phyloP scores from a whole-genome alignment of 345 rosid genomes.

The Brassica juncea region DNA sequence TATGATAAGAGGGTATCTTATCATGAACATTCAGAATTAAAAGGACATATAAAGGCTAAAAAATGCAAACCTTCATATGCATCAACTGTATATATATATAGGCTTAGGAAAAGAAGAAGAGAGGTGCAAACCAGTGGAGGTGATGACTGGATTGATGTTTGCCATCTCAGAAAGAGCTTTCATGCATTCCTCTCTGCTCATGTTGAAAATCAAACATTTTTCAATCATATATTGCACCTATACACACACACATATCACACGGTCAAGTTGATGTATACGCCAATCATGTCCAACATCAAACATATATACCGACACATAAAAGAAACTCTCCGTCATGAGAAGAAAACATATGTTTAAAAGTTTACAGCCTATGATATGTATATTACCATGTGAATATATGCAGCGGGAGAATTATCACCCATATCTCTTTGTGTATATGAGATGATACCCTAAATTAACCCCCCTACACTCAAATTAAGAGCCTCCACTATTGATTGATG shows the following conservation, averaged over 20 bases:
- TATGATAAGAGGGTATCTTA: background rate
- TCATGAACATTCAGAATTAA: background rate
- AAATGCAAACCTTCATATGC: background rate
- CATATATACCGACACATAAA: background rate
- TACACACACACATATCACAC: background rate
- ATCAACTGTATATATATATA: background rate
- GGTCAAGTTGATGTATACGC: background rate
- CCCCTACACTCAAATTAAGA: background rate
- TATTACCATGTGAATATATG: background rate
- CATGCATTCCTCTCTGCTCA: slow-evolving; percentile 6
- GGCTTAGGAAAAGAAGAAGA: background rate
- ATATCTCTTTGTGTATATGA: background rate
- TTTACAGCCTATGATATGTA: background rate
- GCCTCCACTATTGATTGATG: background rate
- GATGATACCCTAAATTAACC: background rate
- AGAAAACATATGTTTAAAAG: background rate
- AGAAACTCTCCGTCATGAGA: background rate
- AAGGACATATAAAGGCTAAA: background rate
- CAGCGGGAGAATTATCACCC: background rate
- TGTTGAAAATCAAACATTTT: background rate
- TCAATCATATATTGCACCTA: slow-evolving; percentile 3
- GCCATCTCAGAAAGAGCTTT: background rate
- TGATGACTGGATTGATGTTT: slow-evolving; percentile 4
- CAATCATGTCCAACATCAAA: background rate
- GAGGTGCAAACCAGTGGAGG: background rate